phyloP scores from a whole-genome alignment of 106 monocot species.

The Iris macrosiphon region DNA sequence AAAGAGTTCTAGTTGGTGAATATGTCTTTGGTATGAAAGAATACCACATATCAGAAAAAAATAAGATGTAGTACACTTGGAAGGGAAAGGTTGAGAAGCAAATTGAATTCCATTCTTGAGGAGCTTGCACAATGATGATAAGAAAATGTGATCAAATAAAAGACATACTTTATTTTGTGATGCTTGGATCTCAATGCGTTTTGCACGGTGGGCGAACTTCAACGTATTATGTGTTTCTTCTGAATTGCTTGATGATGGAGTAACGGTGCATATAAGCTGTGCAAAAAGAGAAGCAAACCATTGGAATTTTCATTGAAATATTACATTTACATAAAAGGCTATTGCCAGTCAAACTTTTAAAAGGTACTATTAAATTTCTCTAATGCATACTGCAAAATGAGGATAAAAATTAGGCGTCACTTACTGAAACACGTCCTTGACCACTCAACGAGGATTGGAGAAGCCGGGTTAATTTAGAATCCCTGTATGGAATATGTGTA shows the following conservation, averaged over 20 bases:
- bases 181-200: slow-evolving; percentile 83
- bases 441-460: slow-evolving; percentile 94
- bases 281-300: background rate
- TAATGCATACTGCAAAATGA: background rate
- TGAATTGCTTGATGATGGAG: slow-evolving; percentile 86
- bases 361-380: background rate
- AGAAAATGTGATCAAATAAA: background rate
- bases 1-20: background rate
- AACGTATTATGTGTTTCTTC: slow-evolving; percentile 96
- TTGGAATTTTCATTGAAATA: slow-evolving; percentile 3
- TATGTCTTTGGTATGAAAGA: too few species aligned
- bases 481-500: slow-evolving; percentile 77
- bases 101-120: background rate
- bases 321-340: background rate
- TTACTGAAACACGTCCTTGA: slow-evolving; percentile 92
- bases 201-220: slow-evolving; percentile 94
- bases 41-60: background rate
- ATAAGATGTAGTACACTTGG: background rate
- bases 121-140: background rate
- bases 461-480: slow-evolving; percentile 88
- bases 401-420: too few species aligned
- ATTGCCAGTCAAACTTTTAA: background rate
- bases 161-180: slow-evolving; percentile 75
- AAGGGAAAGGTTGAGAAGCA: background rate
- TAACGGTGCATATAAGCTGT: slow-evolving; percentile 88